Base-by-base conservation (phyloP, 495 filamentous ascomycete species). In the Penicillium bovifimosum region DNA sequence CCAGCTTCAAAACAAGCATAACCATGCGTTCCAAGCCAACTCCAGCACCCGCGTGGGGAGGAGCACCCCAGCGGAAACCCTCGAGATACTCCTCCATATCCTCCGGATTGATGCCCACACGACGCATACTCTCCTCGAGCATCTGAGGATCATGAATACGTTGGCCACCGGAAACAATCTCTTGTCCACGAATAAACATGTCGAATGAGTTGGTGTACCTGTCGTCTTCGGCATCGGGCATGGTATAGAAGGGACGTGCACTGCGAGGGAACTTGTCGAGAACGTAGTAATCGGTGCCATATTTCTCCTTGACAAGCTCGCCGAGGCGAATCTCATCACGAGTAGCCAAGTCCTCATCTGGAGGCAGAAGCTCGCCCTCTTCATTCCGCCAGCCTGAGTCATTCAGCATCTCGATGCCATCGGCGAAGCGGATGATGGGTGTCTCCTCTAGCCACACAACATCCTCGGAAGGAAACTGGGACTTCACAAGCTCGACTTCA, bases 101-200 rank as follows among this genome's bases (percentile, higher is more conserved):
- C 8, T 80, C 76, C 0, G 87, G 87, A 53, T 91, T 82, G 31
- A 96, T 82, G 34, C 88, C 88, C 17, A 81, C 74, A 26, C 77
- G 77, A 56, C 81, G 79, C 87, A 96, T 89, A 39, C 86, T 84
- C 54, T 86, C 79, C 31, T 84, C 76, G n/a, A 96, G 75, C 59
- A 88, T 79, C 20, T 76, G 68, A 1, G 89, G 77, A 48, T 91
- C 83, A 66, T 96, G 88, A 54, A 96, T 88, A 80, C 91, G 88
- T 66, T 96, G 91, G 8, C 91, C 91, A 45, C 91, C 91, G 1
- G 86, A 88, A 5, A 92, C 83, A 55, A 96, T 95, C 65, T 96
- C 91, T 63, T 96, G 91, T 5, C 91, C 91, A 9, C 91, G 88
- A 46, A 96, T 78, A 72, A 96, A 96, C 61, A 96, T 92, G 67